A percentile compares a stretch with the other conserved stretches of the same genome.
Evolutionary conservation across 2,329 filamentous ascomycete genomes (phyloP).

Genomic region (Piedraia hortae): DNA sequence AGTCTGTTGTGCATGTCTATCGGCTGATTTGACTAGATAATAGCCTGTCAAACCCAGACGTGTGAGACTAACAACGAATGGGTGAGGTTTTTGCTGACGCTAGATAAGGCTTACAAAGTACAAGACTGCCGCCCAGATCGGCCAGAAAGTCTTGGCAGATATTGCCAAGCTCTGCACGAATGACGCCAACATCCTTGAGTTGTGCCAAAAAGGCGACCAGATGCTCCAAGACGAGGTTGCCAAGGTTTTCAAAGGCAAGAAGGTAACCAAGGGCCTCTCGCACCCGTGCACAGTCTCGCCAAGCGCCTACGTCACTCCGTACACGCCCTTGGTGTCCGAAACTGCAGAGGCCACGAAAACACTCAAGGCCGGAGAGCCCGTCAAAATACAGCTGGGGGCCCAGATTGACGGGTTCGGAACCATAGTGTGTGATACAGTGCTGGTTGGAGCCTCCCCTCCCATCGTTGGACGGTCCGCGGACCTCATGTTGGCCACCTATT

Average conservation of each 20-base stretch:
- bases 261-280: conserved; percentile 75
- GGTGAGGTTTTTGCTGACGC: conserved; percentile 44
- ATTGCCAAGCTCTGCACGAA: conserved; percentile 38
- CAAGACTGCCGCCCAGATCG: conserved; percentile 86
- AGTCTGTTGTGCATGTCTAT: not conserved
- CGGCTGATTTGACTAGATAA: conserved; percentile 8
- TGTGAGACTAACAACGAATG: conserved; percentile 6
- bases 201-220: conserved; percentile 91
- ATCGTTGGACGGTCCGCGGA: conserved; percentile 51
- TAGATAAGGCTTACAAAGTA: conserved; percentile 86
- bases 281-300: conserved; percentile 92
- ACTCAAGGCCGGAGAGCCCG: conserved; percentile 59
- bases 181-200: conserved; percentile 71
- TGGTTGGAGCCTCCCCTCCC: conserved; percentile 35
- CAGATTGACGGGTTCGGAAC: conserved; percentile 94
- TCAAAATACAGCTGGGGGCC: conserved; percentile 97
- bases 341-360: conserved; percentile 53
- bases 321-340: conserved; percentile 75
- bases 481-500: conserved; percentile 70
- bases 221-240: conserved; percentile 73
- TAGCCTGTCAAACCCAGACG: conserved; percentile 14
- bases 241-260: conserved; percentile 98
- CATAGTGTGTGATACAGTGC: conserved; percentile 79
- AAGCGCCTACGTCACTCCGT: conserved; percentile 80
- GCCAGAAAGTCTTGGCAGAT: conserved; percentile 77